Conservation (phyloP, 805 yeast species). For the Schwanniomyces polymorphus region DNA sequence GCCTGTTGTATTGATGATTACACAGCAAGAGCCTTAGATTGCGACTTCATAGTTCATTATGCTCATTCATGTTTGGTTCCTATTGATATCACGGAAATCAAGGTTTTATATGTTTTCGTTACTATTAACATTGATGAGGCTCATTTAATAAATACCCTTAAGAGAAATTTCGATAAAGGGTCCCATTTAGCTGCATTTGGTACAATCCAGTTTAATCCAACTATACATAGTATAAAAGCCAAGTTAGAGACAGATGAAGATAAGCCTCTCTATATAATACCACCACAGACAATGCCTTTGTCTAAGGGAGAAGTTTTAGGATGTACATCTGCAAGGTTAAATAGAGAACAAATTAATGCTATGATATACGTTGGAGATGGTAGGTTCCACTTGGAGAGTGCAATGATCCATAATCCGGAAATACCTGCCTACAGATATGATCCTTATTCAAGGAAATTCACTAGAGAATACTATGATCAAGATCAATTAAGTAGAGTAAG, state of each 20-base stretch:
- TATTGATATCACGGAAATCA: constrained; percentile 84
- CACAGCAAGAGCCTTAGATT: constrained; percentile 88
- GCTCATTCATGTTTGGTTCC: constrained; percentile 98
- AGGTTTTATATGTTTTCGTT: constrained; percentile 92
- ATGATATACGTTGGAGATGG: constrained; percentile 97
- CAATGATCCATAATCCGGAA: constrained; percentile 96
- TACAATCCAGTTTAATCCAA: constrained; percentile 95
- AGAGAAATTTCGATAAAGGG: constrained; percentile 65
- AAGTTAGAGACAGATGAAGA: constrained; percentile 52
- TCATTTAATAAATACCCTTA: constrained; percentile 77
- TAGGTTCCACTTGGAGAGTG: constrained; percentile 89
- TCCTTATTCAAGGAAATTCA: constrained; percentile 90
- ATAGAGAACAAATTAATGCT: constrained; percentile 63
- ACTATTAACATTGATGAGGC: constrained; percentile 85
- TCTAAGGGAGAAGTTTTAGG: constrained; percentile 97
- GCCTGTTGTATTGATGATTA: constrained; percentile 98
- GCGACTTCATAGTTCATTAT: constrained; percentile 93
- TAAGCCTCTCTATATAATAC: constrained; percentile 58
- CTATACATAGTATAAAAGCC: constrained; percentile 75
- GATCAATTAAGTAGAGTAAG: constrained; percentile 75
- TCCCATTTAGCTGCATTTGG: constrained; percentile 82
- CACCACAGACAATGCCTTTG: constrained; percentile 91
- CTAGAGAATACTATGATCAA: constrained; percentile 86
- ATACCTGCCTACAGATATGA: constrained; percentile 93
- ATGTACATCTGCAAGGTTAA: constrained; percentile 86